A percentile compares a stretch with the other conserved stretches of the same genome.
phyloP scores from a whole-genome alignment of 805 yeast genomes.

The Kodamaea neixiangensis region DNA sequence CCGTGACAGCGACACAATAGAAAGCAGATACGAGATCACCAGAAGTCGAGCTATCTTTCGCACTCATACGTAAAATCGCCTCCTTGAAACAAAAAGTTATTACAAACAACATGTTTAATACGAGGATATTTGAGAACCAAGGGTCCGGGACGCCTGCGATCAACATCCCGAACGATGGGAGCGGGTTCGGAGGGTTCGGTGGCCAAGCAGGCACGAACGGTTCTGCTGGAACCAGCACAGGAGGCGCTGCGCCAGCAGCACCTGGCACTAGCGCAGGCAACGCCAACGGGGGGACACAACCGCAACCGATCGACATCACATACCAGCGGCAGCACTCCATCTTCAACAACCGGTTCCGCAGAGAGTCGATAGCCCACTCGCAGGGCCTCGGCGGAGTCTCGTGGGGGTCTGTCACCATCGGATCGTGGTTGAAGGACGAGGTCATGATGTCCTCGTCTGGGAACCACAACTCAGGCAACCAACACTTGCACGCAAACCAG shows the following conservation, averaged over 20 bases:
- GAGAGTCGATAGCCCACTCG: constrained; percentile 93
- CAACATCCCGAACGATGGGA: constrained; percentile 24
- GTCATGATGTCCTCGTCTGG: constrained; percentile 55
- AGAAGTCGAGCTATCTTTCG: too few species aligned
- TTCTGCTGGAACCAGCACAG: neutral
- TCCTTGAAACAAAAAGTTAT: constrained; percentile 2
- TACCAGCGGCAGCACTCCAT: constrained; percentile 43
- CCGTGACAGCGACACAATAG: too few species aligned
- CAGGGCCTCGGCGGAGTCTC: constrained; percentile 98
- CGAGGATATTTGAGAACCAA: constrained; percentile 41
- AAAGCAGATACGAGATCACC: too few species aligned
- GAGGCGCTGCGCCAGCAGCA: too few species aligned
- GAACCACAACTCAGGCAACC: constrained; percentile 15
- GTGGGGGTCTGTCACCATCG: constrained; percentile 95
- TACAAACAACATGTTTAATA: constrained; percentile 37
- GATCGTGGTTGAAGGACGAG: constrained; percentile 95
- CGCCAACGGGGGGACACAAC: constrained; percentile 15
- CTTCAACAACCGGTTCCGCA: constrained; percentile 53
- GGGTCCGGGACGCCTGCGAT: constrained; percentile 28
- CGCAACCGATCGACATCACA: constrained; percentile 48
- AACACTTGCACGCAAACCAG: constrained; percentile 15
- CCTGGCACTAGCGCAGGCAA: neutral
- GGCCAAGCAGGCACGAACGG: neutral
- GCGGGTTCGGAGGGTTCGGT: neutral
- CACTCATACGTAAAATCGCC: constrained; percentile 3